Evolutionary conservation across 2,329 filamentous ascomycete species (phyloP).

Genomic region (Pestalotiopsis sp.): DNA sequence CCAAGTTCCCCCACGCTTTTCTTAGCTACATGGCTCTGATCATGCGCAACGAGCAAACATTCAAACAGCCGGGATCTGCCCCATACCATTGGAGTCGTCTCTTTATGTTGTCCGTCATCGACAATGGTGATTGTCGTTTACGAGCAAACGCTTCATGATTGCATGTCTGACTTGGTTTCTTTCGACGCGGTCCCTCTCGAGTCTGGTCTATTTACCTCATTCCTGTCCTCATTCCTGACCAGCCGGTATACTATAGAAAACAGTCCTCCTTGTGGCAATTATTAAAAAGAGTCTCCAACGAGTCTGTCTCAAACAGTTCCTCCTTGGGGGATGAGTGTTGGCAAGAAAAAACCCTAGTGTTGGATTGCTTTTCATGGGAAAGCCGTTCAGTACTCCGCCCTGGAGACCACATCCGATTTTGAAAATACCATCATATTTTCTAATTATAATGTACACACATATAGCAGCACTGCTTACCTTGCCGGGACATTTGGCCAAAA

Average conservation of each 20-base stretch:
- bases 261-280: neutral
- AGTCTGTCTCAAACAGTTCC: neutral
- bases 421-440: neutral
- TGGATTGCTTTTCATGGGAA: neutral
- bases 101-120: neutral
- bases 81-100: neutral
- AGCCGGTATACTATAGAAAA: neutral
- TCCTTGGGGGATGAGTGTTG: neutral
- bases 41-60: neutral
- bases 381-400: neutral
- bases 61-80: neutral
- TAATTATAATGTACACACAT: neutral
- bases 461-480: neutral
- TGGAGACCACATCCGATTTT: neutral
- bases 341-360: neutral
- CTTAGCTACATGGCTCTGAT: neutral
- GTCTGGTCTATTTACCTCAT: neutral
- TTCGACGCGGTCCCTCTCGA: neutral
- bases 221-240: neutral
- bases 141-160: neutral
- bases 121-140: neutral
- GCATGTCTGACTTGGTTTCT: neutral
- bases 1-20: neutral
- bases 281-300: neutral
- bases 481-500: neutral